Conservation (phyloP, 208 protist genomes). For the Angomonas desouzai region DNA sequence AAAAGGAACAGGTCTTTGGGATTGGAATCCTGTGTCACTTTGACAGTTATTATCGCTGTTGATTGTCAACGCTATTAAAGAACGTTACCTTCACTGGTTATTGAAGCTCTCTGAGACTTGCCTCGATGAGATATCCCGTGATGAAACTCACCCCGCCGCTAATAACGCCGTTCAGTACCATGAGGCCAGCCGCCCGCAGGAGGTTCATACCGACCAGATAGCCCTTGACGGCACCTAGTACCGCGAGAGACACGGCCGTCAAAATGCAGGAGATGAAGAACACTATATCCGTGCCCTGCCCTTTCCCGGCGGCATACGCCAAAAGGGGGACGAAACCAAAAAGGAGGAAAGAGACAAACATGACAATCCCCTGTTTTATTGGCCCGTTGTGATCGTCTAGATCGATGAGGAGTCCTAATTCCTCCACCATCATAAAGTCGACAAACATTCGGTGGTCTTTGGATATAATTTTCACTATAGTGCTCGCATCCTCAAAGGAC, state of each 20-base stretch:
- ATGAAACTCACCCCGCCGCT: constrained; percentile 82
- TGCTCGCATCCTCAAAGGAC: constrained; percentile 79
- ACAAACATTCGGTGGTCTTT: constrained; percentile 92
- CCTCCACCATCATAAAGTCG: constrained; percentile 95
- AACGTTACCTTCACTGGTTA: neutral
- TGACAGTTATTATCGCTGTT: no score
- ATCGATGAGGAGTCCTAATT: constrained; percentile 87
- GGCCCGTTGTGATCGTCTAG: constrained; percentile 71
- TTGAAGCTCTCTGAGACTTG: constrained; percentile 31
- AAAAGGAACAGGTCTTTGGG: neutral
- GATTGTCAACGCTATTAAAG: no score
- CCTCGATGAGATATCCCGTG: constrained; percentile 68
- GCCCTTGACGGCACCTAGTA: constrained; percentile 85
- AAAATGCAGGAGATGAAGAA: constrained; percentile 84
- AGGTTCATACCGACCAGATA: constrained; percentile 75
- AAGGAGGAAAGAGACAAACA: constrained; percentile 92
- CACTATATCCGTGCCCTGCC: constrained; percentile 59
- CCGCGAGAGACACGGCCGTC: constrained; percentile 65
- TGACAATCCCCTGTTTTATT: constrained; percentile 88
- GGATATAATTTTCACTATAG: constrained; percentile 92
- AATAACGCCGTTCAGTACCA: constrained; percentile 85
- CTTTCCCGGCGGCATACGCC: constrained; percentile 71
- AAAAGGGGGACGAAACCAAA: constrained; percentile 91
- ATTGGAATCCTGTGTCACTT: no score
- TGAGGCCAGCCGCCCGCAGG: constrained; percentile 55